Base-by-base conservation (phyloP, 2,329 filamentous ascomycete species). In the Fusarium sp. region DNA sequence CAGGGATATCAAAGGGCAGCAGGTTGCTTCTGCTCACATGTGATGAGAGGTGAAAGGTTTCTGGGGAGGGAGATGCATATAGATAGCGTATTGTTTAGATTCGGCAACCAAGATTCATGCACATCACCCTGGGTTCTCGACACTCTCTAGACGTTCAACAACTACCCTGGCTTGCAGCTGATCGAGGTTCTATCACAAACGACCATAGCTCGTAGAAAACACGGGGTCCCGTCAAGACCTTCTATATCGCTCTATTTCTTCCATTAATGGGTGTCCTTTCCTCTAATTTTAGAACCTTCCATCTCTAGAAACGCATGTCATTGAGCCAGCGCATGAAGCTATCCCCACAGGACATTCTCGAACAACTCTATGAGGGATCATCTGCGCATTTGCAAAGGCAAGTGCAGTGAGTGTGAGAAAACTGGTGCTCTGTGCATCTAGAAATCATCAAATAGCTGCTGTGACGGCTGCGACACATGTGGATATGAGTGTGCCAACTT, bases 31-130 rank as follows among this genome's bases (percentile, higher is more conserved):
- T 25, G 25, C 25, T n/a, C 33, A 38, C 10, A 38, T 58, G 14
- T 58, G 9, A 58, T 36, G 33, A 57, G 6, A 57, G 18, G 16
- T 8, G 20, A 20, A 31, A 82, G 40, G 22, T 25, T 8, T 27
- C 8, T 18, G 8, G 14, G 18, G 42, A 27, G 14, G 22, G 22
- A 27, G 22, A 25, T 47, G 22, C 14, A 47, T 25, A 25, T 47
- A 10, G 42, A 47, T 27, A 10, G 42, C 13, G 22, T 6, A 47
- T 27, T 47, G 22, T 27, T 22, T 27, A 27, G 42, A 2, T 14
- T 27, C 42, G 22, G 42, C 8, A 11, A 11, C 22, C 8, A 18
- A 47, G 22, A 47, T 10, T 18, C 42, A 27, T 47, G 36, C 18
- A n/a, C 18, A 40, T n/a, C 36, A 10, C 20, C 11, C 42, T 47